phyloP scores from a whole-genome alignment of 129 eudicot species.

The Arctium lappa region DNA sequence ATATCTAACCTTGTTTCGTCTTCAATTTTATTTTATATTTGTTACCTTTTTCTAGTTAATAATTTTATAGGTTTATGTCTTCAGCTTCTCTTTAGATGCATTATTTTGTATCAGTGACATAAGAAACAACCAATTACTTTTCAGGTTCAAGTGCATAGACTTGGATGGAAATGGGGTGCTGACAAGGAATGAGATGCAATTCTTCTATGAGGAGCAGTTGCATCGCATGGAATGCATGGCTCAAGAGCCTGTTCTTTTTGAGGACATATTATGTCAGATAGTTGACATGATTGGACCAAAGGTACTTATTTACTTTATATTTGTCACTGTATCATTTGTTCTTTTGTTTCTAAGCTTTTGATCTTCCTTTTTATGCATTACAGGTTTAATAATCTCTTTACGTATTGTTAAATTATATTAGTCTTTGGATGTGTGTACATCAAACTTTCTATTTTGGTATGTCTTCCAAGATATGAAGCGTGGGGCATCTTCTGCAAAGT shows the following conservation, averaged over 20 bases:
- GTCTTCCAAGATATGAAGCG: neutral
- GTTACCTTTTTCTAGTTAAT: neutral
- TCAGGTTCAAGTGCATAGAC: conserved; percentile 93
- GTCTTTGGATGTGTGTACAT: neutral
- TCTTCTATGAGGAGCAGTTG: conserved; percentile 92
- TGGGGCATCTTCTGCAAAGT: neutral
- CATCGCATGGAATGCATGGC: conserved; percentile 99
- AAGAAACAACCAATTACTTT: conserved; percentile 9
- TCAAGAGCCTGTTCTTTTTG: conserved; percentile 94
- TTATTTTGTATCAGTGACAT: neutral
- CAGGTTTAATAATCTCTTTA: neutral
- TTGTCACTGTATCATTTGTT: neutral
- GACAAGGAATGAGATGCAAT: conserved; percentile 88
- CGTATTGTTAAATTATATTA: neutral
- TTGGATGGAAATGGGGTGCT: conserved; percentile 88
- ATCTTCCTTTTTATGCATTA: conserved; percentile 9
- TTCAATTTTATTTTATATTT: neutral
- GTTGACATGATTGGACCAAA: conserved; percentile 92
- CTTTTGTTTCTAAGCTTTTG: neutral
- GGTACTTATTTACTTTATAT: conserved; percentile 25
- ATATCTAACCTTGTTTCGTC: neutral
- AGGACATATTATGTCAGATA: conserved; percentile 88
- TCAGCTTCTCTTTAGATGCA: neutral
- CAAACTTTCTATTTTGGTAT: neutral
- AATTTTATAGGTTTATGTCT: neutral